A percentile compares a stretch with the other conserved stretches of the same genome.
These are phyloP conservation scores for Phialocephala sp. DNA, from an alignment of 2,329 filamentous ascomycete species.

Conservation along the genomic window DNA sequence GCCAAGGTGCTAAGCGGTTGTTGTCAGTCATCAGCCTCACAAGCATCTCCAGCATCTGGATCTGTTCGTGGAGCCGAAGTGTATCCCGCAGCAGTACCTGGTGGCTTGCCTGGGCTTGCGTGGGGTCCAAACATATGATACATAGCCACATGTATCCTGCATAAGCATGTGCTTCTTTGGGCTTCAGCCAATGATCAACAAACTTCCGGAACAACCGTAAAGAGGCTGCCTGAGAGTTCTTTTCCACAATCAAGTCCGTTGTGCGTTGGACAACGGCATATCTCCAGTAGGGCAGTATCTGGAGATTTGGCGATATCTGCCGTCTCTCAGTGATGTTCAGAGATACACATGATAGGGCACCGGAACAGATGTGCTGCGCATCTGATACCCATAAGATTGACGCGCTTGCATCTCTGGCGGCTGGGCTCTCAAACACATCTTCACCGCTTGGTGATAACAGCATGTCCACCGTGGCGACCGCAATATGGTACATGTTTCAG, in stretches of 20 bases:
- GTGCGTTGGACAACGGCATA: conserved; percentile 3
- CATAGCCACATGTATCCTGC: conserved; percentile 11
- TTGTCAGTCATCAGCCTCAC: neutral
- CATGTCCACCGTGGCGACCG: neutral
- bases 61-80: neutral
- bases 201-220: conserved; percentile 15
- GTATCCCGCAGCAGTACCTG: neutral
- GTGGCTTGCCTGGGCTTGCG: conserved; percentile 7
- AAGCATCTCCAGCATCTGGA: neutral
- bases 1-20: neutral
- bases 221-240: conserved; percentile 18
- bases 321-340: neutral
- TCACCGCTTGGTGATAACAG: conserved; percentile 4
- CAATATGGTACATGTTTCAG: neutral
- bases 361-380: neutral
- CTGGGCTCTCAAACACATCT: neutral
- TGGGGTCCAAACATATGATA: conserved; percentile 8
- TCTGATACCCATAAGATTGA: too few species aligned
- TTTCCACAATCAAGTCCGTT: neutral
- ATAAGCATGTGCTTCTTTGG: conserved; percentile 1
- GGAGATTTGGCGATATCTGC: neutral
- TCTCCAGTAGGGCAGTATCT: neutral
- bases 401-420: neutral
- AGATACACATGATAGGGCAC: neutral
- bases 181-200: neutral